phyloP scores from a whole-genome alignment of 441 rosid species.

The Erodium trifolium region DNA sequence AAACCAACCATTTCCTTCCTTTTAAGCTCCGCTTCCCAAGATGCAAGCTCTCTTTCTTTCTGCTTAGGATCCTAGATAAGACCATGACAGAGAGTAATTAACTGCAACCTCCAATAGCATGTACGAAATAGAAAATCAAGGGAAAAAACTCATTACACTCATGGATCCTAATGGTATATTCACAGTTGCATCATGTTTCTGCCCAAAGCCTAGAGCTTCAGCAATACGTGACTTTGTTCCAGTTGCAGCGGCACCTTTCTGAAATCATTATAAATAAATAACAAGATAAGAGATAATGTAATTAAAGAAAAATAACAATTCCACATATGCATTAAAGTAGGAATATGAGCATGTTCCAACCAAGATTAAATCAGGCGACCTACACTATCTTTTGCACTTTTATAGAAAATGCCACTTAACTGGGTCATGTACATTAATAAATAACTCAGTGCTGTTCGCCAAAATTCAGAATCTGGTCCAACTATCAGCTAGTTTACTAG shows the following conservation, averaged over 20 bases:
- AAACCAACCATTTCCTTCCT: slow-evolving; percentile 67
- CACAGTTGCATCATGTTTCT: slow-evolving; percentile 65
- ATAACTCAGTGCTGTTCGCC: neutral
- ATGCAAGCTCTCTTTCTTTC: slow-evolving; percentile 62
- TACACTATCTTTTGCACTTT: neutral
- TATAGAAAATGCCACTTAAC: neutral
- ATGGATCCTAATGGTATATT: slow-evolving; percentile 73
- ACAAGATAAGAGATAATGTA: neutral
- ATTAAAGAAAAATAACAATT: neutral
- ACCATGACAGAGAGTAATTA: slow-evolving; percentile 12
- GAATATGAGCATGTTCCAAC: neutral
- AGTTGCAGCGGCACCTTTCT: slow-evolving; percentile 49
- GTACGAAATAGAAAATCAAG: neutral
- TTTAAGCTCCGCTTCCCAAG: slow-evolving; percentile 85
- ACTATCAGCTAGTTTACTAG: neutral
- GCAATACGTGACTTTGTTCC: slow-evolving; percentile 43
- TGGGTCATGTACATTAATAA: neutral
- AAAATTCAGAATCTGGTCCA: slow-evolving; percentile 1
- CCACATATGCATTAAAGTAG: neutral
- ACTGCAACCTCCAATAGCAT: slow-evolving; percentile 7
- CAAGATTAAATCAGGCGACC: neutral
- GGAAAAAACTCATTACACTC: slow-evolving; percentile 39
- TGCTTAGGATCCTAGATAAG: slow-evolving; percentile 58
- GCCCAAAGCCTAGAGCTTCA: slow-evolving; percentile 50
- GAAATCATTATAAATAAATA: slow-evolving; percentile 4